Conservation (phyloP, 2,329 filamentous ascomycete species). For the Pseudogymnoascus sp. region DNA sequence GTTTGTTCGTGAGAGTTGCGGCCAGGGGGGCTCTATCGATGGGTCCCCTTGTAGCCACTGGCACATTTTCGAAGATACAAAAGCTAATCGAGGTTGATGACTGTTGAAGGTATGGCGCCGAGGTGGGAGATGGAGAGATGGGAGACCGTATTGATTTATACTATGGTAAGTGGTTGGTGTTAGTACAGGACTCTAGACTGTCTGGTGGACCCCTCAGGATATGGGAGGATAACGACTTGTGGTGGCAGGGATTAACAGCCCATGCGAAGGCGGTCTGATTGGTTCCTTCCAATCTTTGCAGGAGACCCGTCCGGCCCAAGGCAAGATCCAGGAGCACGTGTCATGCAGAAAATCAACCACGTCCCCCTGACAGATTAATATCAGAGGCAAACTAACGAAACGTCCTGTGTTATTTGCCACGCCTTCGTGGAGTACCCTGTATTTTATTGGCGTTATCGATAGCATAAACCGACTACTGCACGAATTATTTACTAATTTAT, state of each 20-base stretch:
- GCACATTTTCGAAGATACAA: slow-evolving; percentile 7
- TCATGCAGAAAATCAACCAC: slow-evolving; percentile 11
- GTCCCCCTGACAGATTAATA: slow-evolving; percentile 2
- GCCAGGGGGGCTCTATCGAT: slow-evolving; percentile 13
- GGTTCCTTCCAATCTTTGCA: slow-evolving; percentile 1
- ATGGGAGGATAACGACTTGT: slow-evolving; percentile 8
- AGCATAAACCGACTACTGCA: not conserved
- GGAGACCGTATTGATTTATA: not conserved
- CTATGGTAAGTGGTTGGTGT: not conserved
- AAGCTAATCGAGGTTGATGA: not conserved
- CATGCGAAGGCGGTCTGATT: not conserved
- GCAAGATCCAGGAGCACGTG: slow-evolving; percentile 4
- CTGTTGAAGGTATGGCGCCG: not conserved
- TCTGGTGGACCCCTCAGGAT: slow-evolving; percentile 7
- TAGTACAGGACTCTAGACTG: not conserved
- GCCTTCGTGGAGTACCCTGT: not conserved
- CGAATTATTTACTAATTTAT: not conserved
- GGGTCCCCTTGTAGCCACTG: slow-evolving; percentile 4
- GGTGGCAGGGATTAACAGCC: not conserved
- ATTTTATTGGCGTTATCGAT: not conserved
- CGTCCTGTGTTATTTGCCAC: not conserved
- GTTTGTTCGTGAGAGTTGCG: not conserved
- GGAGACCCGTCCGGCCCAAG: not conserved
- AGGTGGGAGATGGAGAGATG: slow-evolving; percentile 10
- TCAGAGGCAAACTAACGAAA: not conserved